Conservation (phyloP, 2,329 filamentous ascomycete species). For the Fusarium humuli region DNA sequence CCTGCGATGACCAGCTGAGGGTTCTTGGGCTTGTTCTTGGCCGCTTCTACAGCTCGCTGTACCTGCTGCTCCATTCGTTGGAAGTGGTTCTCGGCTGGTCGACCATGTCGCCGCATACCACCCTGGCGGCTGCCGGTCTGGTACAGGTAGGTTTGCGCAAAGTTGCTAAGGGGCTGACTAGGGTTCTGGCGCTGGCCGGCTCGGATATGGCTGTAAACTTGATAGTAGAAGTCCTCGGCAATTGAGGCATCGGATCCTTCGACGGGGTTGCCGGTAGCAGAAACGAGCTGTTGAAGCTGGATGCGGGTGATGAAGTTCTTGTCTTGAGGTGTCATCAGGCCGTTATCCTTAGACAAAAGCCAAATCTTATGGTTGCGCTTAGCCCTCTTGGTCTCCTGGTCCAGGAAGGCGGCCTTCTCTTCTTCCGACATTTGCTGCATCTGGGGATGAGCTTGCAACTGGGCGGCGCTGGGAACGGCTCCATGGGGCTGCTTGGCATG, state of each 20-base stretch:
- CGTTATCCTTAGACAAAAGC: conserved; percentile 91
- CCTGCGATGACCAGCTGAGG: conserved; percentile 97
- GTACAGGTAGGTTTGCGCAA: conserved; percentile 97
- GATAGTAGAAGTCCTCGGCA: conserved; percentile 97
- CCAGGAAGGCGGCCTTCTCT: conserved; percentile 84
- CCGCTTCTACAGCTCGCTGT: conserved; percentile 94
- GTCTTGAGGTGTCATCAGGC: conserved; percentile 98
- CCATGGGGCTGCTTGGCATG: conserved; percentile 62
- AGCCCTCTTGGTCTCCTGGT: conserved; percentile 92
- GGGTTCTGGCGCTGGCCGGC: conserved; percentile 91
- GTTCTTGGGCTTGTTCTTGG: conserved; percentile 97
- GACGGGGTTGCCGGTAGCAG: conserved; percentile 87
- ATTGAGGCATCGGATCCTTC: conserved; percentile 85
- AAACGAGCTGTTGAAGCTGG: conserved; percentile 94
- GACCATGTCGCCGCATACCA: conserved; percentile 77
- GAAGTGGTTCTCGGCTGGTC: conserved; percentile 94
- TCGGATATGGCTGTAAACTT: conserved; percentile 94
- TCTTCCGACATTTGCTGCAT: conserved; percentile 82
- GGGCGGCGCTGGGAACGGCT: conserved; percentile 56
- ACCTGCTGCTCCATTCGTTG: conserved; percentile 99
- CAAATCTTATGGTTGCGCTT: conserved; percentile 99
- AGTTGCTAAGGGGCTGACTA: conserved; percentile 92
- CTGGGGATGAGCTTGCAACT: conserved; percentile 53
- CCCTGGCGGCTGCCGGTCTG: conserved; percentile 90
- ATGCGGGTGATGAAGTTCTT: conserved; percentile 99